Evolutionary conservation across 129 eudicot species (phyloP), one percentile per base, ranked within the genome.

Genomic region (Ambrosia artemisiifolia): DNA sequence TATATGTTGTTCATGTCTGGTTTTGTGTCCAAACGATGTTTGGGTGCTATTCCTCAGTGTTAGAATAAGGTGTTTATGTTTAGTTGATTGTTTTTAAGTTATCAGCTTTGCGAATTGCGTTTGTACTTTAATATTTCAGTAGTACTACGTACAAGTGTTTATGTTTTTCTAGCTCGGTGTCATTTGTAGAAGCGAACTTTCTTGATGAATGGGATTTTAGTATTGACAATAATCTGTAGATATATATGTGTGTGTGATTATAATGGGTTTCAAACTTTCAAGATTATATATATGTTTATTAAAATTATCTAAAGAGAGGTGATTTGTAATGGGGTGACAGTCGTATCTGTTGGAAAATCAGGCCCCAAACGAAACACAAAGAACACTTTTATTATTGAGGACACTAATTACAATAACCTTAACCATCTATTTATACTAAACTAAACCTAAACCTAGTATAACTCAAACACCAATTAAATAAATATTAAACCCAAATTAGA

Each of bases 31-130:
- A 76, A 68, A 76, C 63, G 70, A 68, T 76, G 75, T 13, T 59
- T 76, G 75, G 75, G 80, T 59, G 75, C 54, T n/a, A 56, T 68
- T 76, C 80, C 80, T 13, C 70, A 69, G 19, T 68, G 75, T 38
- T 76, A 67, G 68, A 57, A 0, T 14, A 35, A 40, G 34, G 33
- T 50, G 10, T 3, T 55, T 20, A 46, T 24, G 57, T 72, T 60
- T 50, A 2, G n/a, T 34, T 34, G 18, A 19, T 17, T 44, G 38
- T 24, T 16, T 57, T 20, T 56, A 48, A 56, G 30, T 72, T 14
- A 17, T 59, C 48, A 28, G 32, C 61, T 46, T 61, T 46, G 44
- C 44, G 44, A 40, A 40, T 40, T 40, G 64, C 11, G 61, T 30
- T 73, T 73, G 70, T 67, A 47, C 50, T 73, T 44, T 14, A 1